These are phyloP conservation scores for Tardiomyces depauwii DNA, from an alignment of 1,139 yeast species.

Conservation along the genomic window DNA sequence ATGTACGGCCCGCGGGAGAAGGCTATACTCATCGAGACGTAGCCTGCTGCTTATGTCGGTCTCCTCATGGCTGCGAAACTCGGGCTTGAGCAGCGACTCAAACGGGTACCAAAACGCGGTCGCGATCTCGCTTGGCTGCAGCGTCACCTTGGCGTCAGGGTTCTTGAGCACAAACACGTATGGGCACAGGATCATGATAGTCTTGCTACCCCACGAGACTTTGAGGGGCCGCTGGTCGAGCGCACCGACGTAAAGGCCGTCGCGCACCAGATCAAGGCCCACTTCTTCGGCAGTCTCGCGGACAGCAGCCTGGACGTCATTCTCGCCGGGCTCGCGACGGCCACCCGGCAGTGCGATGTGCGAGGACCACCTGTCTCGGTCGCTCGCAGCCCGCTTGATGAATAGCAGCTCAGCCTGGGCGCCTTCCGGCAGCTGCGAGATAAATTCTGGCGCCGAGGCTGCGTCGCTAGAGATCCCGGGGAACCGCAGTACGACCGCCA, in stretches of 20 bases:
- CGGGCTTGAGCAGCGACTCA: slow-evolving; percentile 14
- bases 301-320: slow-evolving; percentile 22
- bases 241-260: slow-evolving; percentile 23
- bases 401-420: slow-evolving; percentile 22
- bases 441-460: neutral
- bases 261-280: slow-evolving; percentile 23
- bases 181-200: slow-evolving; percentile 28
- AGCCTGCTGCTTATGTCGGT: slow-evolving; percentile 20
- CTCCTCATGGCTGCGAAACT: slow-evolving; percentile 11
- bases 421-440: neutral
- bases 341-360: slow-evolving; percentile 34
- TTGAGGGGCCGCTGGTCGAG: slow-evolving; percentile 26
- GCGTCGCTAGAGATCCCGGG: slow-evolving; percentile 1
- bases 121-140: slow-evolving; percentile 27
- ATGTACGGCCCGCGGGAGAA: slow-evolving; percentile 12
- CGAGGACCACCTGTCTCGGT: slow-evolving; percentile 32
- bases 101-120: slow-evolving; percentile 31
- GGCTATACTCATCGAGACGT: slow-evolving; percentile 8
- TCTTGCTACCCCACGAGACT: slow-evolving; percentile 24
- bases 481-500: slow-evolving; percentile 15
- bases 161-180: slow-evolving; percentile 22
- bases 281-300: slow-evolving; percentile 31
- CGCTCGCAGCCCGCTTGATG: slow-evolving; percentile 26
- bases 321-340: slow-evolving; percentile 26
- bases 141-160: slow-evolving; percentile 13